Base-by-base conservation (phyloP, 768 basidiomycete species). In the Boletus pseudo-olivaceus region DNA sequence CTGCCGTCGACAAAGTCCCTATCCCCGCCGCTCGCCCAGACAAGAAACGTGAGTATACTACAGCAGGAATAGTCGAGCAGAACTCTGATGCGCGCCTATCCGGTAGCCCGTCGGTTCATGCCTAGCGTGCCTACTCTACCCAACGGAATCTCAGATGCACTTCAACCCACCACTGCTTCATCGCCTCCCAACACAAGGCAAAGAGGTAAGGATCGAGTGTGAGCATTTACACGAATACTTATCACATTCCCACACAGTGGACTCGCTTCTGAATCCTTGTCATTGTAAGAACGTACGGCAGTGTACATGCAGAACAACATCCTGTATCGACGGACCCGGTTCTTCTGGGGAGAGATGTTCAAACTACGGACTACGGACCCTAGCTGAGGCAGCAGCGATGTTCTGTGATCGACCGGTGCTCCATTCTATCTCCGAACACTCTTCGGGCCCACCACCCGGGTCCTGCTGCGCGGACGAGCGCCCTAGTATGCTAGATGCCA, bases 61-160 rank as follows among this genome's bases (percentile, higher is more conserved):
- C 19, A 12, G n/a, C 17, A 0, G 26, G 32, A 8, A 33, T 38
- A 37, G 9, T 33, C 26, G 6, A 15, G 30, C n/a, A 29, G 38
- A 58, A 72, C 51, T 68, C 68, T 49, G 26, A 51, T 47, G n/a
- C 15, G 10, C 34, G 53, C 29, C 12, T 15, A 20, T 39, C n/a
- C n/a, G 26, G 19, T 61, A 88, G 87, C 82, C 27, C 79, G 77
- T 60, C 77, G 87, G 58, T 89, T 81, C 65, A 83, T 88, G 60
- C 87, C 87, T 8, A 84, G 86, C 30, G 75, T 77, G 4, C 88
- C 88, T 12, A 79, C 88, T 1, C 68, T 90, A 37, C 88, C 88
- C 10, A 89, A 90, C 58, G 88, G 88, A 34, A 73, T 90, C 29
- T 80, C 78, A 53, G 87, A 88, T 68, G 76, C 76, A 43, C 33